Evolutionary conservation across 2,329 filamentous ascomycete genomes (phyloP).

Genomic region (Gremmenia infestans): DNA sequence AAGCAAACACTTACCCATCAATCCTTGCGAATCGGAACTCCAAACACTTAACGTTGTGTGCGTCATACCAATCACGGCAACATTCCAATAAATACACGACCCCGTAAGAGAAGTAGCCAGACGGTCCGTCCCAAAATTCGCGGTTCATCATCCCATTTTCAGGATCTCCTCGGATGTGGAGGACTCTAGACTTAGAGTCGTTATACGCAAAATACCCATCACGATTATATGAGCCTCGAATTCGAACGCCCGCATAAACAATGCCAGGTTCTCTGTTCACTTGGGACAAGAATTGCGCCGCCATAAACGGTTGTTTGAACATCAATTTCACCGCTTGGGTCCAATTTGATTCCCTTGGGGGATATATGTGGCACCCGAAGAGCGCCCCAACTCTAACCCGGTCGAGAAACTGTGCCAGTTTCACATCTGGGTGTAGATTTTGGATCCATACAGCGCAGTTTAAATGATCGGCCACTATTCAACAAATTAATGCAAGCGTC

Average conservation of each 20-base stretch:
- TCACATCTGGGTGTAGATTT: not conserved
- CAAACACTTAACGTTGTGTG: not conserved
- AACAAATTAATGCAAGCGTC: not conserved
- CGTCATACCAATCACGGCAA: not conserved
- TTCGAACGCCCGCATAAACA: not conserved
- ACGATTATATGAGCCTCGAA: constrained; percentile 3
- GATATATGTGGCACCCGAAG: not conserved
- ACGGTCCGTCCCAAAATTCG: not conserved
- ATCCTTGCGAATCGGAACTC: constrained; percentile 8
- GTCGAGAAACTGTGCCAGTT: not conserved
- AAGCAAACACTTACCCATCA: not conserved
- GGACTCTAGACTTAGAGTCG: not conserved
- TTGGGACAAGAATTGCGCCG: not conserved
- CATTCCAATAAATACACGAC: constrained; percentile 4
- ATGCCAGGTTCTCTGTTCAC: not conserved
- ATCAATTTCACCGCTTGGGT: constrained; percentile 4
- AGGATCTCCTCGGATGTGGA: not conserved
- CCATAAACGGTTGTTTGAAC: constrained; percentile 1
- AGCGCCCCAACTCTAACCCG: constrained; percentile 1
- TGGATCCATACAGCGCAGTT: constrained; percentile 6
- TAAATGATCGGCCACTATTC: not conserved
- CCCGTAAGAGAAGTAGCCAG: constrained; percentile 1
- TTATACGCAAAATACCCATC: constrained; percentile 2
- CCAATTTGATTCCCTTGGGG: not conserved
- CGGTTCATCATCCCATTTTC: not conserved